phyloP scores from a whole-genome alignment of 345 rosid species.

The Cardiospermum halicacabum region DNA sequence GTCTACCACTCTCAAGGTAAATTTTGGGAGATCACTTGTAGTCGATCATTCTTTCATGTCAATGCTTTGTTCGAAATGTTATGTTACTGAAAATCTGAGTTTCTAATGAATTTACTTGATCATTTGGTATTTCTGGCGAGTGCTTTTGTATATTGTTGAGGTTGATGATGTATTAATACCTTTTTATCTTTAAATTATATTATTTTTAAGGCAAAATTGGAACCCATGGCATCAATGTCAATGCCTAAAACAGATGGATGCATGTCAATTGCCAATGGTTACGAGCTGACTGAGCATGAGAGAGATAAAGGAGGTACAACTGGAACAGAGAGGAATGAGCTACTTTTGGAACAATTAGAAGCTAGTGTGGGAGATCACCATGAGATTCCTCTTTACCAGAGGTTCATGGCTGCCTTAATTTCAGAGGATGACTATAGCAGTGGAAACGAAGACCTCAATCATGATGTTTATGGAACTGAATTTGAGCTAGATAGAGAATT shows the following conservation, averaged over 20 bases:
- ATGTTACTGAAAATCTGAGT: neutral
- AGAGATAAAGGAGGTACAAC: slow-evolving; percentile 22
- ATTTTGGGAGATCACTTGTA: neutral
- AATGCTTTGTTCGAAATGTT: neutral
- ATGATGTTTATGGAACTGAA: slow-evolving; percentile 51
- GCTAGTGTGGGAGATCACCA: slow-evolving; percentile 32
- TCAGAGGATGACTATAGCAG: slow-evolving; percentile 56
- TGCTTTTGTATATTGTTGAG: slow-evolving; percentile 1
- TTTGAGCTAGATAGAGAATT: slow-evolving; percentile 51
- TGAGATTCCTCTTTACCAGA: slow-evolving; percentile 59
- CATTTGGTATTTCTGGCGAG: neutral
- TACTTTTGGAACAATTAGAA: slow-evolving; percentile 27
- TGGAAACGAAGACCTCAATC: slow-evolving; percentile 45
- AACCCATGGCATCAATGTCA: slow-evolving; percentile 22
- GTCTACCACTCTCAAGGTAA: neutral
- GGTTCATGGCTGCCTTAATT: slow-evolving; percentile 79
- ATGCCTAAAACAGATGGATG: slow-evolving; percentile 23
- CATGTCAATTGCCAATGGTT: slow-evolving; percentile 22
- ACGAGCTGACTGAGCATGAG: slow-evolving; percentile 31
- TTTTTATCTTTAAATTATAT: neutral
- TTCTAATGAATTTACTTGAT: neutral
- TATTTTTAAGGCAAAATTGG: slow-evolving; percentile 39
- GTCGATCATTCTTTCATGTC: neutral
- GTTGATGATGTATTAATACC: neutral
- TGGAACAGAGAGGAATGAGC: slow-evolving; percentile 26